Percentiles rank a stretch among this genome's conserved stretches.
phyloP scores from a whole-genome alignment of 176 grass and related monocot species.

The Eleusine indica region DNA sequence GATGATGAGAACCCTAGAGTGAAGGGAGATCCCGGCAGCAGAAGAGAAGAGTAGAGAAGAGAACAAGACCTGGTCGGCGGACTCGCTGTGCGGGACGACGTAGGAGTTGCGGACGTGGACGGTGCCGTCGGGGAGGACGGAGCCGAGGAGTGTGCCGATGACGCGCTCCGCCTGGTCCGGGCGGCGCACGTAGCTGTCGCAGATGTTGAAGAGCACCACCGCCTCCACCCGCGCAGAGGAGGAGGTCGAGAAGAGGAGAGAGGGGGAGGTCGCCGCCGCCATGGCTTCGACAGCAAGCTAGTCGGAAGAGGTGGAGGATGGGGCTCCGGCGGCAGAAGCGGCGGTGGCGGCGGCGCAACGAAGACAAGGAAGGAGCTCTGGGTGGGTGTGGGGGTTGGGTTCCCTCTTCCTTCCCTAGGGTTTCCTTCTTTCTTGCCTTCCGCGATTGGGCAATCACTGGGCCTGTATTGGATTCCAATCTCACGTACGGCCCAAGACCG shows the following conservation, averaged over 20 bases:
- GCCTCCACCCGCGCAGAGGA: slow-evolving; percentile 65
- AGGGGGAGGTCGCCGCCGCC: slow-evolving; percentile 18
- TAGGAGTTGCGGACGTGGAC: slow-evolving; percentile 93
- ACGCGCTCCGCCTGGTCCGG: slow-evolving; percentile 90
- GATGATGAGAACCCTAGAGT: background rate
- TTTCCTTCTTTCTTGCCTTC: background rate
- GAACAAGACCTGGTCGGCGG: slow-evolving; percentile 71
- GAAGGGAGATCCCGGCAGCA: background rate
- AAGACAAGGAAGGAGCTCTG: background rate
- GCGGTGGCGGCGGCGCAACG: background rate
- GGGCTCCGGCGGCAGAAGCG: too few species aligned
- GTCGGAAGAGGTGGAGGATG: background rate
- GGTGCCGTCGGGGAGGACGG: slow-evolving; percentile 80
- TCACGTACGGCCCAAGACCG: background rate
- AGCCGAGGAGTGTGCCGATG: slow-evolving; percentile 95
- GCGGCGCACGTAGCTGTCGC: slow-evolving; percentile 85
- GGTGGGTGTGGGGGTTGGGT: background rate
- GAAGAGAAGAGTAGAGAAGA: background rate
- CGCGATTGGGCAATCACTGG: background rate
- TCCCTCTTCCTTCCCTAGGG: background rate
- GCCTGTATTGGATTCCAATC: background rate
- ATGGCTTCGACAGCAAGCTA: slow-evolving; percentile 4
- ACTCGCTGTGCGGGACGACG: slow-evolving; percentile 90
- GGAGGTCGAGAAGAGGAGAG: slow-evolving; percentile 46
- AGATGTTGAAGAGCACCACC: slow-evolving; percentile 89